Percentiles rank a stretch among this genome's conserved stretches.
phyloP scores from a whole-genome alignment of 2,329 filamentous ascomycete genomes.

The Dactylellina drechsleri region DNA sequence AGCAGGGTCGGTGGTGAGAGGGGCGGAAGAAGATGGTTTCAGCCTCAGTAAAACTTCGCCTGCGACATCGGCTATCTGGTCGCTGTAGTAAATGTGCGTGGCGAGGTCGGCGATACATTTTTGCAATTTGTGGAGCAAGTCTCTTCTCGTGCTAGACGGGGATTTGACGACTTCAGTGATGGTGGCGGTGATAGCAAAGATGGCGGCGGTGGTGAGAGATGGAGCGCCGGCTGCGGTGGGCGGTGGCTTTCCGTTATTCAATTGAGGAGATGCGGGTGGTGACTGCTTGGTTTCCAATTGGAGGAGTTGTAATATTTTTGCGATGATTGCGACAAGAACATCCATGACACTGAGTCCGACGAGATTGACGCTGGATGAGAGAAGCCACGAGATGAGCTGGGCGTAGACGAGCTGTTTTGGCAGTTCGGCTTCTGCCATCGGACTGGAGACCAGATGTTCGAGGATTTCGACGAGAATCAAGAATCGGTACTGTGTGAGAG shows the following conservation, averaged over 20 bases:
- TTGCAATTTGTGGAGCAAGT: conserved; percentile 77
- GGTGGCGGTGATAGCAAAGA: conserved; percentile 41
- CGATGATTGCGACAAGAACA: conserved; percentile 83
- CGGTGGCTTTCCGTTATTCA: conserved; percentile 62
- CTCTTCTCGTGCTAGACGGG: conserved; percentile 67
- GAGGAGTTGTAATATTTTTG: conserved; percentile 81
- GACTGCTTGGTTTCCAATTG: conserved; percentile 67
- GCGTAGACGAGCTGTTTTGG: conserved; percentile 78
- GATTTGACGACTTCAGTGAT: conserved; percentile 53
- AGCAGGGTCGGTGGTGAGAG: conserved; percentile 64
- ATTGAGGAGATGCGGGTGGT: conserved; percentile 61
- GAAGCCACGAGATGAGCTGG: conserved; percentile 80
- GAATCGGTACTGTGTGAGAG: conserved; percentile 93
- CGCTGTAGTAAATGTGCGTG: conserved; percentile 95
- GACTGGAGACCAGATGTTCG: conserved; percentile 76
- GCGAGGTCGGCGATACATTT: conserved; percentile 88
- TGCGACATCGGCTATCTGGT: conserved; percentile 96
- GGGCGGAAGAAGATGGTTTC: conserved; percentile 70
- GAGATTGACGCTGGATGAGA: conserved; percentile 89
- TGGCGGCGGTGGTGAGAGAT: conserved; percentile 48
- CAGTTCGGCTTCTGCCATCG: conserved; percentile 76
- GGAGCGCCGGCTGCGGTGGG: conserved; percentile 51
- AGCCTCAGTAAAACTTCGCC: conserved; percentile 79
- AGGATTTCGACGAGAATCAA: conserved; percentile 84
- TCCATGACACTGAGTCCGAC: conserved; percentile 98